Conservation (phyloP, 2,329 filamentous ascomycete species). For the Arthrobotrys musiformis region DNA sequence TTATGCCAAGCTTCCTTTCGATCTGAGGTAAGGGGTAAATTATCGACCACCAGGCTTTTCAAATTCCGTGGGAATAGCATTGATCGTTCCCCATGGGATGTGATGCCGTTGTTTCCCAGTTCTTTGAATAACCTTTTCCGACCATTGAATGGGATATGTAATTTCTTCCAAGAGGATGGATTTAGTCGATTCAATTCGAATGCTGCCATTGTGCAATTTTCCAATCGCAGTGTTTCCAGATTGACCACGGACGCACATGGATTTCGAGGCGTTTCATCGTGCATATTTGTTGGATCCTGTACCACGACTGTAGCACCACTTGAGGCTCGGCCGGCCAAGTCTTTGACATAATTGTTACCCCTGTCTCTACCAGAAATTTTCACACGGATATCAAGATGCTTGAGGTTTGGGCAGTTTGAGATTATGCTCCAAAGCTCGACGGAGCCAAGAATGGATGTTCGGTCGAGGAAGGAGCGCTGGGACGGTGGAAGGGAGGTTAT, state of each 20-base stretch:
- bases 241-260: conserved; percentile 19
- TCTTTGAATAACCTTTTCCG: conserved; percentile 45
- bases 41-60: conserved; percentile 47
- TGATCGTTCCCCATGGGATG: not conserved
- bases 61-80: conserved; percentile 50
- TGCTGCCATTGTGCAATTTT: conserved; percentile 36
- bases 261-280: not conserved
- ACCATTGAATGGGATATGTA: conserved; percentile 50
- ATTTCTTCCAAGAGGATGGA: conserved; percentile 9
- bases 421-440: conserved; percentile 51
- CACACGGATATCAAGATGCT: conserved; percentile 39
- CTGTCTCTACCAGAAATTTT: conserved; percentile 33
- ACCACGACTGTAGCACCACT: not conserved
- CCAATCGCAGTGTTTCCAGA: conserved; percentile 22
- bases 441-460: conserved; percentile 30
- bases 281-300: not conserved
- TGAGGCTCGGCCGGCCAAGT: conserved; percentile 8
- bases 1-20: conserved; percentile 48
- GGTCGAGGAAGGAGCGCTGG: conserved; percentile 45
- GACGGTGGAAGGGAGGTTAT: conserved; percentile 40
- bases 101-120: not conserved
- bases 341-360: conserved; percentile 42
- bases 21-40: conserved; percentile 30
- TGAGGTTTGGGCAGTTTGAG: conserved; percentile 31
- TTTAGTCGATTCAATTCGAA: conserved; percentile 46